phyloP scores from a whole-genome alignment of 2,329 filamentous ascomycete genomes.

The Colletotrichum orbiculare region DNA sequence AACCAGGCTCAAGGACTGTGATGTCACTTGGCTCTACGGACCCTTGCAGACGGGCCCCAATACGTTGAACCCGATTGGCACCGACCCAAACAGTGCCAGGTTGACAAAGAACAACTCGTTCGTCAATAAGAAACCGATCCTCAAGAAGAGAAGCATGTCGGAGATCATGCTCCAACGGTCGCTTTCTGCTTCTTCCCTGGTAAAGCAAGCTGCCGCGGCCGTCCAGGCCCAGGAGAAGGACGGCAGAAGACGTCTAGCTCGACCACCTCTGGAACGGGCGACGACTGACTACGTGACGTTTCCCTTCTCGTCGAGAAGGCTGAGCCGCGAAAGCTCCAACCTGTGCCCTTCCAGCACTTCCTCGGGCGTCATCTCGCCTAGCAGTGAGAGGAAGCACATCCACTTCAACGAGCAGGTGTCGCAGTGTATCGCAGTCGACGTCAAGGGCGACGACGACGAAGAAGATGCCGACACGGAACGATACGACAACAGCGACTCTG shows the following conservation, averaged over 20 bases:
- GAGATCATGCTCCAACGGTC: conserved; percentile 94
- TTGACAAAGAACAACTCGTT: conserved; percentile 72
- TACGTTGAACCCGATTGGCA: conserved; percentile 60
- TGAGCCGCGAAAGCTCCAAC: conserved; percentile 72
- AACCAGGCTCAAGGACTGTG: conserved; percentile 90
- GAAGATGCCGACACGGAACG: conserved; percentile 58
- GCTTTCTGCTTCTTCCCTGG: conserved; percentile 84
- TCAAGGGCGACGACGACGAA: conserved; percentile 81
- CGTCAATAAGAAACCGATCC: conserved; percentile 84
- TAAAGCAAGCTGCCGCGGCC: conserved; percentile 89
- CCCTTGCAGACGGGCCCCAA: conserved; percentile 81
- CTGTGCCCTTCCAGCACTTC: conserved; percentile 75
- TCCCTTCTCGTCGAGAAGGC: conserved; percentile 69
- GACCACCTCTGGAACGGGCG: conserved; percentile 69
- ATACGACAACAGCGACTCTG: conserved; percentile 72
- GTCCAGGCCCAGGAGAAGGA: conserved; percentile 83
- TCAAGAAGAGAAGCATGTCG: conserved; percentile 97
- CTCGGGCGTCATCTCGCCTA: conserved; percentile 74
- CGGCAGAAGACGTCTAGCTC: conserved; percentile 57
- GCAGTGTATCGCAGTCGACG: conserved; percentile 93
- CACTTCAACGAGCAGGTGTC: conserved; percentile 97
- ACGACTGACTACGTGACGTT: conserved; percentile 77
- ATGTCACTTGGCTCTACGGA: conserved; percentile 97
- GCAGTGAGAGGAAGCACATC: conserved; percentile 83
- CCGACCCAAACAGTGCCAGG: conserved; percentile 51